These are phyloP conservation scores for Coemansia sp. DNA, from an alignment of 192 early-diverging fungal species.

Conservation along the genomic window DNA sequence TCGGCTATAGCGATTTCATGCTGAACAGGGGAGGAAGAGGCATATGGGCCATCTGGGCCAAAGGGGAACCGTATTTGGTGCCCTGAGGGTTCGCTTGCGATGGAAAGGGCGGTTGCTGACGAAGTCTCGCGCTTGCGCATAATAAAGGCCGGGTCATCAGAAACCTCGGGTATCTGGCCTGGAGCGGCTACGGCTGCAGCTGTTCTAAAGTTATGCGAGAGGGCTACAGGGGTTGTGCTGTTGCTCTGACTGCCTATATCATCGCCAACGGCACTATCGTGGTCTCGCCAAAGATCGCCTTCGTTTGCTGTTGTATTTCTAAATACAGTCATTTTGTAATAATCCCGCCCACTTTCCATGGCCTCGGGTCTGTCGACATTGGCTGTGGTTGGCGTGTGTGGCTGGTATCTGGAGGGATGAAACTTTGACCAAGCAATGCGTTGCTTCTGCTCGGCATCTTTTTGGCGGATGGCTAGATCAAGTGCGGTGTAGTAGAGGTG, in stretches of 20 bases:
- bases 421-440: constrained; percentile 4
- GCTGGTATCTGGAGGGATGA: background rate
- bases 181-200: no score
- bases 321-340: constrained; percentile 20
- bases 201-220: background rate
- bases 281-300: constrained; percentile 15
- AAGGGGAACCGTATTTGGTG: no score
- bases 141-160: constrained; percentile 5
- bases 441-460: background rate
- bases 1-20: constrained; percentile 9
- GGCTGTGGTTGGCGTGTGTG: background rate
- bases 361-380: background rate
- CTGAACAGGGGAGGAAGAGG: background rate
- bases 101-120: constrained; percentile 11
- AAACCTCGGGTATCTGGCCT: background rate
- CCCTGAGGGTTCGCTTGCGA: background rate
- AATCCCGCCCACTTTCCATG: background rate
- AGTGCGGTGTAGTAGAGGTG: constrained; percentile 55
- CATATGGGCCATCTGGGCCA: no score
- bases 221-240: background rate
- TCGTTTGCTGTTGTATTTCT: background rate
- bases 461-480: constrained; percentile 14
- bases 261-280: constrained; percentile 31
- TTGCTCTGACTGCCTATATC: constrained; percentile 18
- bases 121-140: constrained; percentile 32